Percentiles rank a stretch among this genome's conserved stretches.
Conservation (phyloP, 2,329 filamentous ascomycete species). For the Fusarium sp. region DNA sequence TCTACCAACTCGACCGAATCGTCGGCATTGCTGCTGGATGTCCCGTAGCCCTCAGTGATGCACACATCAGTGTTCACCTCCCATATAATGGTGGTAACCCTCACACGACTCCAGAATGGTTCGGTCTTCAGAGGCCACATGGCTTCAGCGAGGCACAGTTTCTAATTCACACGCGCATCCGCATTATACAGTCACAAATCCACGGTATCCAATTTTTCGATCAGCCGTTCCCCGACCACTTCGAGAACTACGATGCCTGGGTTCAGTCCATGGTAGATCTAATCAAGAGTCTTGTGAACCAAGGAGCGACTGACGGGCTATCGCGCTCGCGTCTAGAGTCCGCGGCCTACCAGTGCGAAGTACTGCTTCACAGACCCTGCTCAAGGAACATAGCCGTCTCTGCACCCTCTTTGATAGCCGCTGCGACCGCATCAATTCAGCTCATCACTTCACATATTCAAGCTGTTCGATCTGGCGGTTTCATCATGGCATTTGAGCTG, state of each 20-base stretch:
- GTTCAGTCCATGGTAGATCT: constrained; percentile 2
- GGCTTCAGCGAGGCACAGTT: not conserved
- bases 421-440: not conserved
- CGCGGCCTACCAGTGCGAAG: constrained; percentile 16
- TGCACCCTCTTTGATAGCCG: constrained; percentile 5
- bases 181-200: not conserved
- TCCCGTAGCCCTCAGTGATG: not conserved
- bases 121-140: not conserved
- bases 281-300: not conserved
- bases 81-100: not conserved
- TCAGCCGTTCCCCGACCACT: not conserved
- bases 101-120: not conserved
- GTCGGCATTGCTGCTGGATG: not conserved
- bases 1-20: not conserved
- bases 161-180: not conserved
- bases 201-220: not conserved
- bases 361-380: constrained; percentile 21
- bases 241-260: not conserved
- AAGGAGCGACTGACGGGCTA: not conserved
- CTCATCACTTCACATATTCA: not conserved
- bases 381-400: constrained; percentile 24
- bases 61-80: not conserved
- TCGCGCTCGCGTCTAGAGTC: not conserved
- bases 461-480: not conserved
- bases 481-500: not conserved